Base-by-base conservation (phyloP, 2,329 filamentous ascomycete genomes). In the Chrysoporthe cubensis region DNA sequence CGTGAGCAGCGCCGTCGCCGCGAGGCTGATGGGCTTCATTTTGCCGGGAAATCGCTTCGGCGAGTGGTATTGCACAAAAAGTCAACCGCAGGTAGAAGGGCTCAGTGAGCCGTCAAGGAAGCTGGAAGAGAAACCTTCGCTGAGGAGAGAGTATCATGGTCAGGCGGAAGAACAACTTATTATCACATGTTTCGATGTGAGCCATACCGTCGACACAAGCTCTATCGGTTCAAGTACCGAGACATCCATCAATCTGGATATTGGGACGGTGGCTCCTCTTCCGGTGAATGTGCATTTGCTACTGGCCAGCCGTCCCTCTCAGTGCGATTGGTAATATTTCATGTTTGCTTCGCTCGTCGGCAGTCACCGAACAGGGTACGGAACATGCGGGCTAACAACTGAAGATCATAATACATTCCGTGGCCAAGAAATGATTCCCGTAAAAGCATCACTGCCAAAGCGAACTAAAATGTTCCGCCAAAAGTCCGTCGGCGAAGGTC, bases 11-110 rank as follows among this genome's bases (percentile, higher is more conserved):
- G 74, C 71, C 21, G 70, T 67, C 40, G 71, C 72, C 54, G 74
- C 74, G 69, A 74, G 71, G 66, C 74, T 66, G 63, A 72, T 69
- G 68, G 71, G 60, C 66, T 73, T 71, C 75, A 77, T 77, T 44
- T 70, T 76, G 52, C 40, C 8, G 26, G 32, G 26, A 9, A 54
- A 8, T 37, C 18, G 54, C 13, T 52, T 52, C 21, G 21, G 14
- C 21, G 14, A 11, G 21, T 21, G 13, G 48, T 52, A 52, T 26
- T 13, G 7, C n/a, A 52, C 48, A 52, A 4, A 5, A 26, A 52
- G 21, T 32, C 9, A 16, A 4, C 21, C 21, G 16, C 8, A 13
- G 9, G 11, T 8, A 32, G 14, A 16, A 52, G 48, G 48, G 21
- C 48, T 8, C 2, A 13, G 26, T 0, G 14, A 52, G 48, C 21